phyloP scores from a whole-genome alignment of 164 flowering plant genomes.

The Akebia trifoliata region DNA sequence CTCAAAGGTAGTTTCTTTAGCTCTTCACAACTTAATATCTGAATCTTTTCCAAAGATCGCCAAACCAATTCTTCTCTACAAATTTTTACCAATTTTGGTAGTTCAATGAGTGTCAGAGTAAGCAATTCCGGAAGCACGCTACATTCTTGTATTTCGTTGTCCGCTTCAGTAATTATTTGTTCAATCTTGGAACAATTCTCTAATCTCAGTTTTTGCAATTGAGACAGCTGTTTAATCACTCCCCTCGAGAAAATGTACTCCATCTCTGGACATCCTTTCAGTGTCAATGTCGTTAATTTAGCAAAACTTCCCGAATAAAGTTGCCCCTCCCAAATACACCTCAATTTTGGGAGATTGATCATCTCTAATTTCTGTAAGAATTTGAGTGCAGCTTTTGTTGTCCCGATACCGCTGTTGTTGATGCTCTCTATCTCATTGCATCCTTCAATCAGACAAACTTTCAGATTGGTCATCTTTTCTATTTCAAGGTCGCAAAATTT shows the following conservation, averaged over 20 bases:
- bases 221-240: slow-evolving; percentile 5
- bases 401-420: not conserved
- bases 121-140: not conserved
- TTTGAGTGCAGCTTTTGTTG: not conserved
- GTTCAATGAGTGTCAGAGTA: not conserved
- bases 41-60: not conserved
- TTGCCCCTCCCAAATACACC: slow-evolving; percentile 3
- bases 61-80: not conserved
- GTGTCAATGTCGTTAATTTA: not conserved
- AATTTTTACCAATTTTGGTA: not conserved
- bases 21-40: not conserved
- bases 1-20: not conserved
- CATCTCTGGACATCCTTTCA: not conserved
- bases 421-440: slow-evolving; percentile 1
- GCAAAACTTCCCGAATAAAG: not conserved
- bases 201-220: not conserved
- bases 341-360: not conserved
- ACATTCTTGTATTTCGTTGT: not conserved
- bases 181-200: slow-evolving; percentile 7
- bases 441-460: not conserved
- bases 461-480: not conserved
- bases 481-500: not conserved
- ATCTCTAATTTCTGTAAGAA: not conserved
- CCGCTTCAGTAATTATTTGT: slow-evolving; percentile 1
- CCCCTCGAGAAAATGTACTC: slow-evolving; percentile 5